Evolutionary conservation across 148 eudicot genomes (phyloP), one percentile per base, ranked within the genome.

Genomic region (Rhododendron molle): DNA sequence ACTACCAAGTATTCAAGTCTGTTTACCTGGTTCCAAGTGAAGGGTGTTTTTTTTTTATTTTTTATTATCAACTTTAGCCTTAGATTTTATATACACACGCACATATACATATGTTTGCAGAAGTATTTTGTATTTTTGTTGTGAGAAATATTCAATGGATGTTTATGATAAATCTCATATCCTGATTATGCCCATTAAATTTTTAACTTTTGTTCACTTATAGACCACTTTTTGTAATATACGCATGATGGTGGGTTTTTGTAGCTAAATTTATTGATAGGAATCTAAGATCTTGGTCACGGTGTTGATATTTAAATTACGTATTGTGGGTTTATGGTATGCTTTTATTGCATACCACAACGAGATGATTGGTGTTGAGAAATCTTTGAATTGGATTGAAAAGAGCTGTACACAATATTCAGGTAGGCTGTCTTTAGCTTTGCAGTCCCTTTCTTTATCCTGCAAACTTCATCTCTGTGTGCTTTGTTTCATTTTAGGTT

Each of bases 401-500:
- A 36, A 38, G 76, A 71, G 15, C 20, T 5, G 18, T 71, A 30
- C 15, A 14, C 74, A 28, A 38, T 81, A 23, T 13, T 21, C 83
- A 38, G 23, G 26, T 50, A 47, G n/a, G 47, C 44, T 83, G 78
- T 73, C 54, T 21, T 83, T 28, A 34, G 56, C 34, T 11, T 18
- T 52, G 65, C 13, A 34, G 69, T 34, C 79, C 47, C 50, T 34
- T 26, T 46, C 69, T 18, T 40, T 81, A 32, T 58, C 43, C 80
- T 50, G 78, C 80, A 49, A 85, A 13, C 62, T 46, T 28, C 69
- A 49, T 50, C 7, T 46, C 12, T 65, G 15, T 56, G 5, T 86
- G 21, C 23, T 58, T 81, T 80, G 69, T 67, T 69, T 50, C 26
- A 65, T 87, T 87, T 83, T 85, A 96, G 99, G 99, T 96, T 60